Evolutionary conservation across 2,329 filamentous ascomycete species (phyloP).

Genomic region (Pseudocercospora fijiensis): DNA sequence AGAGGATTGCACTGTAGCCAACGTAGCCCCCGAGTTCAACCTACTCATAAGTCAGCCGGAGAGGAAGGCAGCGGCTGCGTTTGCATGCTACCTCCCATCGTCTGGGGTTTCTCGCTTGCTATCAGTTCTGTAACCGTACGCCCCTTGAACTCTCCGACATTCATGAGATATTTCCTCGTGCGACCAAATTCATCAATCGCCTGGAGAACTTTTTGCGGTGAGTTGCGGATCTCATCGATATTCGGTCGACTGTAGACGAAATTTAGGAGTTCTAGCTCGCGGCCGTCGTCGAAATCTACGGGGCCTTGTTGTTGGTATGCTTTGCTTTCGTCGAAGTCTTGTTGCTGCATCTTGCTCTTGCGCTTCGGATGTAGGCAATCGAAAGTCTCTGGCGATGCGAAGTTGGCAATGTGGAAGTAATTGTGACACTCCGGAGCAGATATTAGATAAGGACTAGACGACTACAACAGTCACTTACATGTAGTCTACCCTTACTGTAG

Average conservation of each 20-base stretch:
- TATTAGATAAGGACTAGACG: too few species aligned
- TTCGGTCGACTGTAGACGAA: conserved; percentile 64
- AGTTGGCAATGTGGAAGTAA: too few species aligned
- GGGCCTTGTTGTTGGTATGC: conserved; percentile 51
- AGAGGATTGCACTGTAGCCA: conserved; percentile 77
- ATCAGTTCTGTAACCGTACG: conserved; percentile 69
- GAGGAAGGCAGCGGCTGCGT: background rate
- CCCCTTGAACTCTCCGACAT: conserved; percentile 73
- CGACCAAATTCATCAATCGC: conserved; percentile 70
- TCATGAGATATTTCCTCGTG: conserved; percentile 73
- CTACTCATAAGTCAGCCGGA: conserved; percentile 29
- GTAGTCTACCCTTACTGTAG: too few species aligned
- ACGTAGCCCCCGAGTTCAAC: conserved; percentile 79
- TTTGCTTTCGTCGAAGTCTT: conserved; percentile 44
- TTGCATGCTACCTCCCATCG: conserved; percentile 53
- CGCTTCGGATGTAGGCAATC: too few species aligned
- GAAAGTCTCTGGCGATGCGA: too few species aligned
- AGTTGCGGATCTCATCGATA: conserved; percentile 61
- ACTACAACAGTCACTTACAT: too few species aligned
- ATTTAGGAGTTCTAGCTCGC: conserved; percentile 70
- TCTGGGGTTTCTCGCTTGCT: conserved; percentile 61
- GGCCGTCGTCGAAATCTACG: conserved; percentile 62
- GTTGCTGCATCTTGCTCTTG: too few species aligned
- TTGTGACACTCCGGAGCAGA: too few species aligned
- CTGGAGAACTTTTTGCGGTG: conserved; percentile 62